Base-by-base conservation (phyloP, 768 basidiomycete genomes). In the Boletellus ananas region DNA sequence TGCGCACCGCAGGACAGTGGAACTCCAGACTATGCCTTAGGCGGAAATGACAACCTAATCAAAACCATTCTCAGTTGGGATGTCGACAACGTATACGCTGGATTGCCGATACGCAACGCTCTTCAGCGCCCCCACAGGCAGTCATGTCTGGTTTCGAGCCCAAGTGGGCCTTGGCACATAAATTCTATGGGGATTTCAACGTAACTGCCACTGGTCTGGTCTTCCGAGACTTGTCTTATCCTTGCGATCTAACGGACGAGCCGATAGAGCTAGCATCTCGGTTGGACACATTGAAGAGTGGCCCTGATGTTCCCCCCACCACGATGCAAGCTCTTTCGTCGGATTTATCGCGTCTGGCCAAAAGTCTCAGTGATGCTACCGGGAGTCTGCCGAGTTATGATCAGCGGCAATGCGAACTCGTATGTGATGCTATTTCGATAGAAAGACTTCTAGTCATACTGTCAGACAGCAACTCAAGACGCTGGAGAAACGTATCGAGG, bases 371-470 rank as follows among this genome's bases (percentile, higher is more conserved):
- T 6, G 85, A 83, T 61, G 87, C 84, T 6, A 80, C 79, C 9
- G 76, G 77, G 7, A 80, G 76, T 50, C 69, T 92, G 39, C 84
- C 88, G 4, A 72, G 76, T 34, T 89, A 88, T 60, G 87, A 90
- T 65, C 88, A 86, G 60, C 76, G 83, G 47, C 83, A 83, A 59
- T 85, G 77, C 60, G 85, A 86, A 63, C 68, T 72, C 58, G 88
- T 89, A 57, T 47, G 81, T 72, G 21, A 18, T 17, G n/a, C 34
- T 45, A 5, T 27, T n/a, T 21, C 18, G 35, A 51, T 34, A 17
- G 47, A 20, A 43, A 34, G 36, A 29, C 47, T 34, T 46, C 33
- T 33, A 42, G 33, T 62, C 48, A 66, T 47, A 34, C 27, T 33
- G 40, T 50, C 38, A 41, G 48, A 44, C 31, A 93, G 90, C 84